Conservation (phyloP, 208 protist species). For the Trypanosoma grayi region DNA sequence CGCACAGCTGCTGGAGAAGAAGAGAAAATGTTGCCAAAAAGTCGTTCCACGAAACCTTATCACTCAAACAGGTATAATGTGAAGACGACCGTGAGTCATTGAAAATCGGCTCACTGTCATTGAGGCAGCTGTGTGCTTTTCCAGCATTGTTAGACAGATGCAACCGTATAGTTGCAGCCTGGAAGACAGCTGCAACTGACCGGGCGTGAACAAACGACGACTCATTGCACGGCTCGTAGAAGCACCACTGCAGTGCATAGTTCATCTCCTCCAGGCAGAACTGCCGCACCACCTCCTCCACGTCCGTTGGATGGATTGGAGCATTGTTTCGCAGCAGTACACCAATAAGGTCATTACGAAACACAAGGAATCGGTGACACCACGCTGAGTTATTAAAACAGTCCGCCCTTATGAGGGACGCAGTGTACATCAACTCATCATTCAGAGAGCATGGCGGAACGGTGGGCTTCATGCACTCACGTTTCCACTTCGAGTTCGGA, state of each 20-base stretch:
- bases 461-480: not conserved
- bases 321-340: conserved; percentile 19
- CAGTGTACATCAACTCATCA: conserved; percentile 55
- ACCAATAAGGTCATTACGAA: conserved; percentile 43
- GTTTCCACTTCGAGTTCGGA: conserved; percentile 17
- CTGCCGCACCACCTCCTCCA: conserved; percentile 14
- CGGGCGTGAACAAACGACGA: conserved; percentile 60
- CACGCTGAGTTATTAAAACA: conserved; percentile 82
- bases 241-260: conserved; percentile 62
- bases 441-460: conserved; percentile 42
- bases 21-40: conserved; percentile 46
- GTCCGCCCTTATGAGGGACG: conserved; percentile 47
- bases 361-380: conserved; percentile 69
- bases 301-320: not conserved
- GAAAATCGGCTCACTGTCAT: not conserved
- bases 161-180: conserved; percentile 31
- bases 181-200: conserved; percentile 41
- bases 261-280: conserved; percentile 56
- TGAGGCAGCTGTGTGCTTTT: not conserved
- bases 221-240: conserved; percentile 71
- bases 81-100: not conserved
- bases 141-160: conserved; percentile 5
- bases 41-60: conserved; percentile 33
- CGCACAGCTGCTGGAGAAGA: conserved; percentile 30
- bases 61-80: conserved; percentile 7